Evolutionary conservation across 805 yeast genomes (phyloP).

Genomic region (Candida xyloterini): DNA sequence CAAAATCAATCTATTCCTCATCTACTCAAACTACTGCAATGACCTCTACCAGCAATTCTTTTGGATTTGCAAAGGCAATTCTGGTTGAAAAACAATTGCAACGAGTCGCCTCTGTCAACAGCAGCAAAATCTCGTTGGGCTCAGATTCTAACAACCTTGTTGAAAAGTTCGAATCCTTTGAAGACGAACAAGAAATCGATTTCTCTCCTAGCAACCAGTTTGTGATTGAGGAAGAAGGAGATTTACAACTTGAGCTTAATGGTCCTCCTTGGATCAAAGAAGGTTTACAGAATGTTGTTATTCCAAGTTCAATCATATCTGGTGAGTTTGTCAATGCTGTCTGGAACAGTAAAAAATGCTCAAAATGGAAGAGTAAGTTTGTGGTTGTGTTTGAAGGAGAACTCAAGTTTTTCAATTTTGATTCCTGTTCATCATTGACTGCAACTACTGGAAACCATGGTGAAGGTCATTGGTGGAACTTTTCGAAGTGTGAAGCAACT

Average conservation of each 20-base stretch:
- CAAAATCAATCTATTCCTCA: constrained; percentile 1
- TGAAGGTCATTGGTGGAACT: constrained; percentile 69
- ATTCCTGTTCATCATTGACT: constrained; percentile 23
- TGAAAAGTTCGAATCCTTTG: constrained; percentile 10
- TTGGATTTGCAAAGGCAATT: constrained; percentile 29
- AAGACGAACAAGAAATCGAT: constrained; percentile 14
- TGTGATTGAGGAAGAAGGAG: constrained; percentile 43
- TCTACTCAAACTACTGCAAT: constrained; percentile 4
- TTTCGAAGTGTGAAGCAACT: constrained; percentile 54
- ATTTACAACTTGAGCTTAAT: constrained; percentile 56
- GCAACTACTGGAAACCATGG: constrained; percentile 20
- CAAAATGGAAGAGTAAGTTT: constrained; percentile 47
- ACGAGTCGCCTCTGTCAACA: constrained; percentile 19
- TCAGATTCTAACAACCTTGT: constrained; percentile 13
- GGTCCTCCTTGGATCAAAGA: constrained; percentile 82
- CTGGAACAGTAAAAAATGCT: constrained; percentile 1
- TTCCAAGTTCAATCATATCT: constrained; percentile 12
- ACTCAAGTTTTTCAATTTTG: constrained; percentile 54
- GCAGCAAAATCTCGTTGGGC: constrained; percentile 16
- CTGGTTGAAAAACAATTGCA: constrained; percentile 24
- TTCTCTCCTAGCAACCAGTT: constrained; percentile 4
- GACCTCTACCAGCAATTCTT: constrained; percentile 12
- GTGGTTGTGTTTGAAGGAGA: constrained; percentile 71
- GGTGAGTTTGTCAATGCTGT: neutral
- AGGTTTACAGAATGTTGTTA: constrained; percentile 49